Evolutionary conservation across 2,329 filamentous ascomycete species (phyloP).

Genomic region (Penicillium palitans): DNA sequence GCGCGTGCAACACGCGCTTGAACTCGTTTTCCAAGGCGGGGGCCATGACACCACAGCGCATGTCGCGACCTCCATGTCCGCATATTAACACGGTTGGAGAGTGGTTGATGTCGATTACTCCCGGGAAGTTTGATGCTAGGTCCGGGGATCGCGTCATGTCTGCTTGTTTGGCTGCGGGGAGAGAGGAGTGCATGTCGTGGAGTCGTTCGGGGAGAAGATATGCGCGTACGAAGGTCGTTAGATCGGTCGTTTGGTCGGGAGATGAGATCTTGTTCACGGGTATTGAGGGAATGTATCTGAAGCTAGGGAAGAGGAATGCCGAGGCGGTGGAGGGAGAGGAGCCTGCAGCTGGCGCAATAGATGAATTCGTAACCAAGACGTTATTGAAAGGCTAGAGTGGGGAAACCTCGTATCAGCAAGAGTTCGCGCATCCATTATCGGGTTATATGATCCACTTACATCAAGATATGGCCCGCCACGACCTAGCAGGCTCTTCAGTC

Average conservation of each 20-base stretch:
- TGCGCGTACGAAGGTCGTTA: slow-evolving; percentile 49
- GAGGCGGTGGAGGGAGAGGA: slow-evolving; percentile 45
- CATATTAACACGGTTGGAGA: slow-evolving; percentile 71
- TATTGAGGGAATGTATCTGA: slow-evolving; percentile 74
- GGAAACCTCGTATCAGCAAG: slow-evolving; percentile 2
- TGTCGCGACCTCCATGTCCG: slow-evolving; percentile 79
- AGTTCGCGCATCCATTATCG: neutral
- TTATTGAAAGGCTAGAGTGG: slow-evolving; percentile 73
- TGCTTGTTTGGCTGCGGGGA: slow-evolving; percentile 31
- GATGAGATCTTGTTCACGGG: slow-evolving; percentile 60
- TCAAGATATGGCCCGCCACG: slow-evolving; percentile 66
- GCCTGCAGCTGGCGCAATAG: slow-evolving; percentile 60
- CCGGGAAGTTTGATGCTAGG: slow-evolving; percentile 53
- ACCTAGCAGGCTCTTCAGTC: slow-evolving; percentile 68
- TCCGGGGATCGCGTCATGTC: slow-evolving; percentile 52
- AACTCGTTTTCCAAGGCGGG: slow-evolving; percentile 74
- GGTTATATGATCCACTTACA: slow-evolving; percentile 39
- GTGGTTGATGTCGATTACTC: slow-evolving; percentile 64
- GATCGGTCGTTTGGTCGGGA: slow-evolving; percentile 16
- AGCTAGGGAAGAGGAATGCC: slow-evolving; percentile 77
- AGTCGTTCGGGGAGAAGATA: slow-evolving; percentile 42
- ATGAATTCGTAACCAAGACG: slow-evolving; percentile 73
- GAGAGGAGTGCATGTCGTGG: slow-evolving; percentile 35
- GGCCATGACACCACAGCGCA: slow-evolving; percentile 77
- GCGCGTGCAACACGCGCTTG: slow-evolving; percentile 41